Evolutionary conservation across 2,329 filamentous ascomycete genomes (phyloP), one percentile per base, ranked within the genome.

Genomic region (Xylaria sp.): DNA sequence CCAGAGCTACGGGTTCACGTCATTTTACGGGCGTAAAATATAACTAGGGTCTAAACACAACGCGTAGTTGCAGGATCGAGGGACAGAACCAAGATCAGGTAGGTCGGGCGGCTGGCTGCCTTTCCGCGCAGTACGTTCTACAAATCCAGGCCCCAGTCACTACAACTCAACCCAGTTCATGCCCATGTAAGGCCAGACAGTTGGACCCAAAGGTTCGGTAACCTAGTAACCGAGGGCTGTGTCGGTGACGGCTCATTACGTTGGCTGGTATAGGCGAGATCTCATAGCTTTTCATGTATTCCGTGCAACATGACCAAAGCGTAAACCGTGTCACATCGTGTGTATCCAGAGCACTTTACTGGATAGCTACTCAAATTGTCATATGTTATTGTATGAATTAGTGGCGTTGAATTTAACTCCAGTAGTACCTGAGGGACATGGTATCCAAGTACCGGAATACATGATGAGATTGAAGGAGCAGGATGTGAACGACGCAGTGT

Each of bases 41-140:
- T 73, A 64, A 62, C 63, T 69, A 74, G 60, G 66, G 71, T 73
- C 72, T 73, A 73, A 72, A 73, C 68, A 77, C 75, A 23, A 74
- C 77, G 77, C 75, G 68, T 76, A 70, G 72, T 75, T 79, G 77
- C 77, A 79, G 77, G 77, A 79, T 78, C 77, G 77, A 78, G 72
- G 68, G 71, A 75, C 73, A 76, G 49, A 73, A 75, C 77, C 74
- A 74, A 79, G 77, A 79, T 79, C 75, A 79, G 75, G 77, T 77
- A 77, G 73, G 69, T 70, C 65, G 70, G 67, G 68, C 77, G 77
- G 77, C 66, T 78, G 75, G 71, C 75, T 78, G 76, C 77, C 64
- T 74, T 69, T 67, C 67, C 67, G 72, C 67, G 66, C 67, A 73
- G 62, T 55, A 60, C 10, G 67, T 72, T 71, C 65, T 70, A 74